A percentile compares a stretch with the other conserved stretches of the same genome.
These are phyloP conservation scores for Solanum arcanum DNA, from an alignment of 257 asterid species.

Conservation along the genomic window DNA sequence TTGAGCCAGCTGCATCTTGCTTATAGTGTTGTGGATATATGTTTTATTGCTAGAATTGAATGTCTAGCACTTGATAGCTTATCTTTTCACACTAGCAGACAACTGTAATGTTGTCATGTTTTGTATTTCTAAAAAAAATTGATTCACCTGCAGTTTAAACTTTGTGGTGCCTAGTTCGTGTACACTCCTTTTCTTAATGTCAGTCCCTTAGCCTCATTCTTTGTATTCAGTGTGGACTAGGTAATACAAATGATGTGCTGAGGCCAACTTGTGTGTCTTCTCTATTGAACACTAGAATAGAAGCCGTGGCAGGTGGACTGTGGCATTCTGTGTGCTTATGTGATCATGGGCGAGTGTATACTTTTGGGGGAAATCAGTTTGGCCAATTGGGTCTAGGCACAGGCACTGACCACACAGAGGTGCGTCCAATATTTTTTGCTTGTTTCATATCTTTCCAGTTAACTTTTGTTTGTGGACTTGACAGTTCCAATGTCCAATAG, in stretches of 20 bases:
- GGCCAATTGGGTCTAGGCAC: slow-evolving; percentile 73
- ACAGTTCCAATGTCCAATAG: neutral
- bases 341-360: slow-evolving; percentile 40
- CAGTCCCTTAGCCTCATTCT: neutral
- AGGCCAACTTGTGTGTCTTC: slow-evolving; percentile 54
- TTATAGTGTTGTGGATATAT: neutral
- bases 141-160: neutral
- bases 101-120: neutral
- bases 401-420: slow-evolving; percentile 52
- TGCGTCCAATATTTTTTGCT: slow-evolving; percentile 6
- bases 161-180: neutral
- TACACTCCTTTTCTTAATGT: neutral
- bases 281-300: slow-evolving; percentile 28
- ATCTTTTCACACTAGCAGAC: neutral
- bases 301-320: slow-evolving; percentile 62
- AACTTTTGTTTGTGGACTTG: neutral
- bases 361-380: slow-evolving; percentile 78
- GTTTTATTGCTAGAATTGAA: neutral
- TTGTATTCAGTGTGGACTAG: slow-evolving; percentile 66
- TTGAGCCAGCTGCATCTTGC: neutral
- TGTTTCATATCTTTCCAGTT: neutral
- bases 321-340: slow-evolving; percentile 63
- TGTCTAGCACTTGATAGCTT: neutral
- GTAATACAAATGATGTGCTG: slow-evolving; percentile 45
- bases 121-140: neutral